Evolutionary conservation across 1,139 yeast species (phyloP).

Genomic region (Geotrichum citri-aurantii): DNA sequence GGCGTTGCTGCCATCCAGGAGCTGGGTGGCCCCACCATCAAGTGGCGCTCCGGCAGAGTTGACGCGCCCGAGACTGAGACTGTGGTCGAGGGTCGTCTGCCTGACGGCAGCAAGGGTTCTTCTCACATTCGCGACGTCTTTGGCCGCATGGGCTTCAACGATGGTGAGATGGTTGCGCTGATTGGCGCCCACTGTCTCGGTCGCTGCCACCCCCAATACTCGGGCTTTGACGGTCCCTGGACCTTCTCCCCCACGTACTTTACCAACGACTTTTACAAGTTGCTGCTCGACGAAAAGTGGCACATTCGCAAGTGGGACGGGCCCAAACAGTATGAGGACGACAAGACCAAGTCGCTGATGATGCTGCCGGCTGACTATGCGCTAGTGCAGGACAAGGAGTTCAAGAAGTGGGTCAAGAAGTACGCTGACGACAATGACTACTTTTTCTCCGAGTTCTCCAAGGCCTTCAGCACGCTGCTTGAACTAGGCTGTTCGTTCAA

Average conservation of each 20-base stretch:
- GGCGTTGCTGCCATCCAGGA: slow-evolving; percentile 87
- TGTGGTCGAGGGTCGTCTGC: slow-evolving; percentile 70
- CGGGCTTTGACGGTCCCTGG: slow-evolving; percentile 93
- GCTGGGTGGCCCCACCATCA: slow-evolving; percentile 76
- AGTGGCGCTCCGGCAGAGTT: slow-evolving; percentile 81
- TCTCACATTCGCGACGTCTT: slow-evolving; percentile 63
- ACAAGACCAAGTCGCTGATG: slow-evolving; percentile 68
- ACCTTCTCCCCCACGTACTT: slow-evolving; percentile 82
- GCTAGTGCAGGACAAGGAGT: slow-evolving; percentile 58
- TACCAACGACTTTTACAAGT: slow-evolving; percentile 49
- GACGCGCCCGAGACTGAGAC: slow-evolving; percentile 44
- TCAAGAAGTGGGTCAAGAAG: slow-evolving; percentile 57
- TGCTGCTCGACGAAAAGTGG: slow-evolving; percentile 70
- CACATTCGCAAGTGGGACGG: slow-evolving; percentile 69
- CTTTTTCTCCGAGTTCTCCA: slow-evolving; percentile 67
- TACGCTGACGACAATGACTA: slow-evolving; percentile 67
- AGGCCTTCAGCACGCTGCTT: slow-evolving; percentile 61
- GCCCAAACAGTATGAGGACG: slow-evolving; percentile 71
- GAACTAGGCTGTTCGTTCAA: slow-evolving; percentile 66
- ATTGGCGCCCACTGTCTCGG: slow-evolving; percentile 90
- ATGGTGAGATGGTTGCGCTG: slow-evolving; percentile 78
- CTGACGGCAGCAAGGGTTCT: slow-evolving; percentile 72
- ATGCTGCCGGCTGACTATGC: slow-evolving; percentile 87
- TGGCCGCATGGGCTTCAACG: slow-evolving; percentile 67
- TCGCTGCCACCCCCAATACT: slow-evolving; percentile 52